Base-by-base conservation (phyloP, 2,329 filamentous ascomycete genomes). In the Pseudogymnoascus sp. region DNA sequence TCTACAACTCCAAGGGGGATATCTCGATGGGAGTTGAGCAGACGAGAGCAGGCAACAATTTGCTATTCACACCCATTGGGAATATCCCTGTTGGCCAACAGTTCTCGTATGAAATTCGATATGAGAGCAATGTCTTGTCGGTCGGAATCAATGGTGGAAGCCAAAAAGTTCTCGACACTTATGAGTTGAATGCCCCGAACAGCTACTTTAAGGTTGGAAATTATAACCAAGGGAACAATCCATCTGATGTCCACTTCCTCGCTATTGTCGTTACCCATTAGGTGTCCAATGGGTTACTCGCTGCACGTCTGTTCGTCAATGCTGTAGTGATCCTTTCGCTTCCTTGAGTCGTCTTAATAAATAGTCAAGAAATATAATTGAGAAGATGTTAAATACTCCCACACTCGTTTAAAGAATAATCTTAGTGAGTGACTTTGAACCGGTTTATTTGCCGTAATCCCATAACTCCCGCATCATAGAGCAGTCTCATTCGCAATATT, bases 171-270 rank as follows among this genome's bases (percentile, higher is more conserved):
- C 62, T 74, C 23, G 65, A 65, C 61, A 73, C 72, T 1, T 72
- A 69, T 52, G 61, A 69, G 7, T 67, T 74, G 16, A 65, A 71
- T 60, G 65, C 63, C 3, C 73, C 74, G 3, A 59, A 63, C 14
- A 74, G 72, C 64, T 76, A 75, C 65, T 76, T 75, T 69, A 76
- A 76, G 69, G 72, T 66, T 6, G 73, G 74, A 29, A 74, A 75
- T 62, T 76, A 76, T 63, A 75, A 75, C 64, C 73, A 76, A 64
- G 72, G 69, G 5, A 65, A 68, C 26, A 64, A 60, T 43, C 43
- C 67, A 2, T 69, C 70, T 1, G 69, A 72, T 49, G 67, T 72
- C 7, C 58, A 66, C 21, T 62, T 67, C 12, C 61, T 62, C 37
- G 29, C 55, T 11, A 63, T 63, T 11, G 12, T 39, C 12, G 61